These are phyloP conservation scores for Wickerhamiella lipophila DNA, from an alignment of 805 yeast genomes.

Conservation along the genomic window DNA sequence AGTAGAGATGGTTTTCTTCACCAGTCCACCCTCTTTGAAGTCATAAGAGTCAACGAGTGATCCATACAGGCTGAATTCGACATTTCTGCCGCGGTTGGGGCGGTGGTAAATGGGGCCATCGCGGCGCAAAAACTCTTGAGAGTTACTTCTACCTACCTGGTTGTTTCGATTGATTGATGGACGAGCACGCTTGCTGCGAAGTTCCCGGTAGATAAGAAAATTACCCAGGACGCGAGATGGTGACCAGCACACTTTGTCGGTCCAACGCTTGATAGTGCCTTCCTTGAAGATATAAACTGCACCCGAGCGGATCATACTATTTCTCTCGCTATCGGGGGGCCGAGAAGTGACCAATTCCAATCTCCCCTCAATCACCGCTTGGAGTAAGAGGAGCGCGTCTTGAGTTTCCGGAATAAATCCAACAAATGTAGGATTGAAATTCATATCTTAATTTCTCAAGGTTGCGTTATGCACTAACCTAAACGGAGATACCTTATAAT, in stretches of 20 bases:
- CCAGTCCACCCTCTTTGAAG: slow-evolving; percentile 58
- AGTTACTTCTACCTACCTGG: not conserved
- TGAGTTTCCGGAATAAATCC: slow-evolving; percentile 73
- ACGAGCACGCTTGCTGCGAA: slow-evolving; percentile 17
- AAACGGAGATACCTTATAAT: not conserved
- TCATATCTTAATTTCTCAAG: slow-evolving; percentile 12
- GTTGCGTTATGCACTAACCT: slow-evolving; percentile 5
- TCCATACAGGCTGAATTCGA: slow-evolving; percentile 33
- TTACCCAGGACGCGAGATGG: slow-evolving; percentile 81
- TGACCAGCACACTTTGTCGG: slow-evolving; percentile 92
- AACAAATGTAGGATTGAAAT: slow-evolving; percentile 42
- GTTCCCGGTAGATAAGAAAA: slow-evolving; percentile 70
- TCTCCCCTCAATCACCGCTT: slow-evolving; percentile 55
- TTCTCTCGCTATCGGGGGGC: slow-evolving; percentile 69
- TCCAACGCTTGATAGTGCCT: slow-evolving; percentile 87
- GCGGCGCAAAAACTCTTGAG: slow-evolving; percentile 6
- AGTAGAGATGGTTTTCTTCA: slow-evolving; percentile 69
- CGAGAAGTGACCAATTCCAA: slow-evolving; percentile 57
- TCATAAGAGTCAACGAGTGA: slow-evolving; percentile 48
- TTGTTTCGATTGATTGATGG: not conserved
- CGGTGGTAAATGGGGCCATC: slow-evolving; percentile 5
- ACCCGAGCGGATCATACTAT: slow-evolving; percentile 55
- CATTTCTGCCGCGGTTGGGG: slow-evolving; percentile 9
- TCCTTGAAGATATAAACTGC: slow-evolving; percentile 76
- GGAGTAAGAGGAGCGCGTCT: slow-evolving; percentile 72